These are phyloP conservation scores for Mucuna pruriens DNA, from an alignment of 306 rosid species.

Conservation along the genomic window DNA sequence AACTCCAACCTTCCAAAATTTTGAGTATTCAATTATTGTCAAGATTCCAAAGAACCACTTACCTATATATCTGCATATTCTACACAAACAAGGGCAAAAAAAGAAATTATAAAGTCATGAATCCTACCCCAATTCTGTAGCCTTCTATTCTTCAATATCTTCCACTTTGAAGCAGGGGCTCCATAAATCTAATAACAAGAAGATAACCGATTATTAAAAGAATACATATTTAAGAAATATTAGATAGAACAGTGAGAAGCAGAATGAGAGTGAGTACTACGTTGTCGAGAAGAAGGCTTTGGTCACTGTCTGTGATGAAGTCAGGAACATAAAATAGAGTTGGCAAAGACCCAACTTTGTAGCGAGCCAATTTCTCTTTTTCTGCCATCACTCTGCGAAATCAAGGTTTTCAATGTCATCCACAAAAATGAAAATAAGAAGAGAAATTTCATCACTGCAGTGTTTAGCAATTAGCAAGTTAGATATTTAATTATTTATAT, in stretches of 20 bases:
- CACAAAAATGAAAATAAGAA: not conserved
- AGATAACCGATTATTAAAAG: not conserved
- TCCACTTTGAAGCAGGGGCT: constrained; percentile 81
- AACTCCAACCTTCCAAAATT: not conserved
- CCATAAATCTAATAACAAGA: constrained; percentile 62
- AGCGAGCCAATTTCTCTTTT: constrained; percentile 36
- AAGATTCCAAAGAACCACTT: not conserved
- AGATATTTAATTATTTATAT: not conserved
- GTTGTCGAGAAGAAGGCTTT: constrained; percentile 61
- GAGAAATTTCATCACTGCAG: not conserved
- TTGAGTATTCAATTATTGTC: not conserved
- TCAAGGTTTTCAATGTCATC: constrained; percentile 26
- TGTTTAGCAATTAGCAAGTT: not conserved
- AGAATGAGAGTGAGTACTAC: constrained; percentile 40
- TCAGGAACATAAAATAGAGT: constrained; percentile 72
- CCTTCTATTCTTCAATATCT: constrained; percentile 81
- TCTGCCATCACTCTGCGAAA: constrained; percentile 57
- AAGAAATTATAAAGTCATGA: not conserved
- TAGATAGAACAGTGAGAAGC: not conserved
- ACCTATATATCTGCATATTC: not conserved
- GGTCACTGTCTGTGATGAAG: constrained; percentile 56
- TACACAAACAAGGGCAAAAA: not conserved
- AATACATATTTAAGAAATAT: not conserved
- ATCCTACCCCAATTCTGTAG: constrained; percentile 89
- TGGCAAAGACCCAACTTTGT: constrained; percentile 71